Conservation (phyloP, 108 stramenopile species). For the Cylindrotheca fusiformis region DNA sequence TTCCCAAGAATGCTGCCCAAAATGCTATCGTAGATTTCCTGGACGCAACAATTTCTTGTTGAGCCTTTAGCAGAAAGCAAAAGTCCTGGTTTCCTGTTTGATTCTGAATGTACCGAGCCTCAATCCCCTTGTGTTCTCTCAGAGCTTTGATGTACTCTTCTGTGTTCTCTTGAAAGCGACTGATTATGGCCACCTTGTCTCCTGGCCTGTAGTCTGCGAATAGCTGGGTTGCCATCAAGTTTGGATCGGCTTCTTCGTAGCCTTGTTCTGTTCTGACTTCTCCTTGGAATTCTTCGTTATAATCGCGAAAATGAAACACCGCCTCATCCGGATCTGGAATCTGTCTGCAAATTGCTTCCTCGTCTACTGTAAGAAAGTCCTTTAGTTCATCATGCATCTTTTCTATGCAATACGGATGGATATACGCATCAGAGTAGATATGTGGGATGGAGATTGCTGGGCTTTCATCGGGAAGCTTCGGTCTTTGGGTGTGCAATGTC, state of each 20-base stretch:
- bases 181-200: too few species aligned
- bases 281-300: conserved; percentile 10
- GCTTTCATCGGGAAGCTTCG: too few species aligned
- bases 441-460: conserved; percentile 5
- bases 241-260: too few species aligned
- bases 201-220: too few species aligned
- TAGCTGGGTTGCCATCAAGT: too few species aligned
- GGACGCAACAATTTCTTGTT: conserved; percentile 35
- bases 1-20: conserved; percentile 53
- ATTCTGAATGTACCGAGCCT: conserved; percentile 29
- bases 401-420: conserved; percentile 16
- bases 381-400: conserved; percentile 13
- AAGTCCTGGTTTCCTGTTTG: conserved; percentile 51
- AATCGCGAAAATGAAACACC: conserved; percentile 30
- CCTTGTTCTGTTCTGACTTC: too few species aligned
- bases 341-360: conserved; percentile 22
- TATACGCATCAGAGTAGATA: background rate
- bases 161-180: too few species aligned
- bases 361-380: conserved; percentile 29
- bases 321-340: too few species aligned
- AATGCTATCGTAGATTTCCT: conserved; percentile 33
- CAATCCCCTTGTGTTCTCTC: conserved; percentile 22
- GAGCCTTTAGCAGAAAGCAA: conserved; percentile 45
- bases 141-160: conserved; percentile 30
- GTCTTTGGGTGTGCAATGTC: background rate